phyloP scores from a whole-genome alignment of 768 basidiomycete genomes.

The Omphalotus guepiniiformis region DNA sequence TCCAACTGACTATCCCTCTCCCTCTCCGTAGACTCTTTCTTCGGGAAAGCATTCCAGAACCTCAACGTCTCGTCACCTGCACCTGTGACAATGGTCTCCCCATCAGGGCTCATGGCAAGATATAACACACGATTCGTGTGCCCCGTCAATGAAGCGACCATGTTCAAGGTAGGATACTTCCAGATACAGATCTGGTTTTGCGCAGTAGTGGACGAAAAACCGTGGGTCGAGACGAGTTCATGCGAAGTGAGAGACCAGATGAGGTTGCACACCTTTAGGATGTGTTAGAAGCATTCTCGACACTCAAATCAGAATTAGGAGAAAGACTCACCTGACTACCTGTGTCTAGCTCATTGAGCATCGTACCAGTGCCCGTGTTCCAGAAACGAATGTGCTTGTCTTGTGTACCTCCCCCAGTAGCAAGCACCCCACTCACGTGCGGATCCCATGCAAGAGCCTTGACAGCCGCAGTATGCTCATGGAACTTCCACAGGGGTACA shows the following conservation, averaged over 20 bases:
- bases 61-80: constrained; percentile 96
- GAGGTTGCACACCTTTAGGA: constrained; percentile 87
- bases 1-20: constrained; percentile 43
- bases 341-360: constrained; percentile 88
- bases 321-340: constrained; percentile 83
- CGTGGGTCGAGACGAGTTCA: constrained; percentile 96
- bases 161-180: constrained; percentile 90
- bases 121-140: constrained; percentile 95
- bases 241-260: constrained; percentile 95
- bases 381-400: constrained; percentile 98
- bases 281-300: too few relatives aligned
- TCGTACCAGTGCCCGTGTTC: constrained; percentile 84
- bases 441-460: constrained; percentile 99
- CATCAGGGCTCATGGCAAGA: constrained; percentile 96
- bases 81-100: constrained; percentile 96
- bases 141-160: constrained; percentile 92
- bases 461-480: constrained; percentile 95
- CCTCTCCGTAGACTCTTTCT: constrained; percentile 44
- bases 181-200: constrained; percentile 97
- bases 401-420: constrained; percentile 97
- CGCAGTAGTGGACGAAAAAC: constrained; percentile 88
- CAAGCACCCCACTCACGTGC: constrained; percentile 84
- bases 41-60: constrained; percentile 98
- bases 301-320: too few relatives aligned
- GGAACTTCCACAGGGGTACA: constrained; percentile 87